Base-by-base conservation (phyloP, 208 protist genomes). In the Acanthamoeba castellanii region DNA sequence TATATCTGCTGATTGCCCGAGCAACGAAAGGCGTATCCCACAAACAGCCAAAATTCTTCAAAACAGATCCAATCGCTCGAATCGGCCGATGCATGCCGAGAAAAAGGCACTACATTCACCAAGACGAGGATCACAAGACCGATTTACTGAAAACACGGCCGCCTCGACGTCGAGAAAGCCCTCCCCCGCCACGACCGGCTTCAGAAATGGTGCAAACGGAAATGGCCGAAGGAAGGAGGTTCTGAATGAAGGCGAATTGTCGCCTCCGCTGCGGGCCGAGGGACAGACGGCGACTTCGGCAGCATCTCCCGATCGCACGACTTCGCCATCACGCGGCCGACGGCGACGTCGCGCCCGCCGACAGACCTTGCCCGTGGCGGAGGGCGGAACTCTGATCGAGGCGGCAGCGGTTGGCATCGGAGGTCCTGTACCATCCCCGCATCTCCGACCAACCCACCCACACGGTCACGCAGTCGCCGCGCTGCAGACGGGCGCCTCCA, bases 11-110 rank as follows among this genome's bases (percentile, higher is more conserved):
- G 52, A 22, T 57, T 57, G 25, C 27, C 14, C 61, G 27, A 6
- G 32, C 18, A 6, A 68, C 16, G 6, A 68, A 25, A 47, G 42
- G 42, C 42, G 42, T 11, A 68, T 22, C 61, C 61, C 25, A 22
- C 61, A 2, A 2, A 25, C 61, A 68, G 52, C 61, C 25, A 68
- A 30, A 68, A 25, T 68, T 68, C 61, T 25, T 18, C 13, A 25
- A 30, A 68, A 11, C 61, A 68, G 27, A 68, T n/a, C 61, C 27
- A 25, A 68, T 25, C 61, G 25, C 25, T 68, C 61, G 14, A 68
- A 68, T 68, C 61, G 61, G 61, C 61, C 61, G 61, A 68, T 68
- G 61, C 61, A 68, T 68, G 61, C 61, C 61, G 61, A 68, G 61
- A 68, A 68, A 68, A 68, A 68, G 61, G 61, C 25, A 68, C 25